phyloP scores from a whole-genome alignment of 495 filamentous ascomycete genomes.

The Staphylotrichum longicolle region DNA sequence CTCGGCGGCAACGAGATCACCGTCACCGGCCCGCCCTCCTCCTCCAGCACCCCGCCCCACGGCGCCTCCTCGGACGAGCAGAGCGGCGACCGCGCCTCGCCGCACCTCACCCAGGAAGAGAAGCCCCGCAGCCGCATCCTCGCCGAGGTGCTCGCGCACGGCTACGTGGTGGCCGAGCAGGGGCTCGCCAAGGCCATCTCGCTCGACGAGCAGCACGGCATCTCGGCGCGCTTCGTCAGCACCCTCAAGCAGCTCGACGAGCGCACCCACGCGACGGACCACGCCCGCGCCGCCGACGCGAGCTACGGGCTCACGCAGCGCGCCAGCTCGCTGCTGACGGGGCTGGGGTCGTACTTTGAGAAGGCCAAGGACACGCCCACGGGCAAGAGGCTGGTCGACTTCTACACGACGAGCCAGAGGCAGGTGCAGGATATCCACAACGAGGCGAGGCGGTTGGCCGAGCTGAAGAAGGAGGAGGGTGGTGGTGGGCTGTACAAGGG shows the following conservation, averaged over 20 bases:
- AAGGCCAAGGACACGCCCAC: constrained; percentile 82
- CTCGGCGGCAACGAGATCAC: constrained; percentile 77
- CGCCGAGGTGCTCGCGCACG: constrained; percentile 93
- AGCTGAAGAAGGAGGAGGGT: constrained; percentile 74
- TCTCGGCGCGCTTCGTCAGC: constrained; percentile 70
- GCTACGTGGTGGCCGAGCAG: constrained; percentile 83
- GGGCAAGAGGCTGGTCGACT: constrained; percentile 77
- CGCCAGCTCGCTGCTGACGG: constrained; percentile 61
- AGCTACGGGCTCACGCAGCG: constrained; percentile 70
- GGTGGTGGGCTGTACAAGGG: constrained; percentile 46
- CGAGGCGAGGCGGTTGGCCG: constrained; percentile 82
- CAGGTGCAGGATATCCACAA: constrained; percentile 89
- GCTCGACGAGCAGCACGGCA: constrained; percentile 86
- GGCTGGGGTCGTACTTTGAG: constrained; percentile 78
- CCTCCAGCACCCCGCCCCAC: constrained; percentile 32
- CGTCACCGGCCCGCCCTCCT: constrained; percentile 54
- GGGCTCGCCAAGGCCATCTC: constrained; percentile 80
- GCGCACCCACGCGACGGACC: constrained; percentile 77
- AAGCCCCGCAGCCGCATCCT: constrained; percentile 91
- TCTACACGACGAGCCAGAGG: constrained; percentile 77
- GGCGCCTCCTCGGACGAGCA: constrained; percentile 7
- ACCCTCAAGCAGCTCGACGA: constrained; percentile 73
- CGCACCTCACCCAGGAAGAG: constrained; percentile 74
- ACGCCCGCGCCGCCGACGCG: constrained; percentile 70
- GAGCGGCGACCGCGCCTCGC: constrained; percentile 60